Conservation (phyloP, 306 rosid genomes). For the Fagus crenata region DNA sequence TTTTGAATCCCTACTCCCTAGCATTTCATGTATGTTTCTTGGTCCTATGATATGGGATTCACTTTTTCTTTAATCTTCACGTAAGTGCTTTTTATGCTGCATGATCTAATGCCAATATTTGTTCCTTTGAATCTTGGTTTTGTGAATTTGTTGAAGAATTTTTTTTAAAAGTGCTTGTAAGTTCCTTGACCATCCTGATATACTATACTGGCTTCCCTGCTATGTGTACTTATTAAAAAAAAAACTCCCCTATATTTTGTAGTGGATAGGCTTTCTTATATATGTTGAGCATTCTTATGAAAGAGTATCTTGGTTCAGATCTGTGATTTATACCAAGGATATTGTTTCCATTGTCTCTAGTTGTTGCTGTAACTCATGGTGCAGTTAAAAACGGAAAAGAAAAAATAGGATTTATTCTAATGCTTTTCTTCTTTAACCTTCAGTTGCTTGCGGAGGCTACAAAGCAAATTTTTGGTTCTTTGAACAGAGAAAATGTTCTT, state of each 20-base stretch:
- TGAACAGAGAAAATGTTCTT: conserved; percentile 54
- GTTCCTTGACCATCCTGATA: background rate
- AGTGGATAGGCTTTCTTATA: background rate
- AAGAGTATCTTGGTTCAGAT: background rate
- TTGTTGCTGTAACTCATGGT: conserved; percentile 12
- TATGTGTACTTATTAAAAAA: background rate
- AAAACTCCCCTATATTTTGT: background rate
- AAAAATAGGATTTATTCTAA: conserved; percentile 17
- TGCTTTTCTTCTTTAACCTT: conserved; percentile 30
- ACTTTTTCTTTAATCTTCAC: background rate
- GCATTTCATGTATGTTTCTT: background rate
- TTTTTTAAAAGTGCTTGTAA: background rate
- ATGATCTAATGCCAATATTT: background rate
- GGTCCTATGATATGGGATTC: background rate
- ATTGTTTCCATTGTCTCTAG: background rate
- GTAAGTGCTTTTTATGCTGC: background rate
- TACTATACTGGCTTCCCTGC: background rate
- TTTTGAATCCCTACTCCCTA: background rate
- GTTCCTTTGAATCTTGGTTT: background rate
- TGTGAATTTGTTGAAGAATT: background rate
- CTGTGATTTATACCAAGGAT: background rate
- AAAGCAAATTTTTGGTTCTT: conserved; percentile 73
- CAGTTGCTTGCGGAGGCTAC: conserved; percentile 97
- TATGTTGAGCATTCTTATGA: background rate
- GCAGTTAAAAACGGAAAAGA: conserved; percentile 21